These are phyloP conservation scores for Arctium lappa DNA, from an alignment of 129 eudicot species.

Conservation along the genomic window DNA sequence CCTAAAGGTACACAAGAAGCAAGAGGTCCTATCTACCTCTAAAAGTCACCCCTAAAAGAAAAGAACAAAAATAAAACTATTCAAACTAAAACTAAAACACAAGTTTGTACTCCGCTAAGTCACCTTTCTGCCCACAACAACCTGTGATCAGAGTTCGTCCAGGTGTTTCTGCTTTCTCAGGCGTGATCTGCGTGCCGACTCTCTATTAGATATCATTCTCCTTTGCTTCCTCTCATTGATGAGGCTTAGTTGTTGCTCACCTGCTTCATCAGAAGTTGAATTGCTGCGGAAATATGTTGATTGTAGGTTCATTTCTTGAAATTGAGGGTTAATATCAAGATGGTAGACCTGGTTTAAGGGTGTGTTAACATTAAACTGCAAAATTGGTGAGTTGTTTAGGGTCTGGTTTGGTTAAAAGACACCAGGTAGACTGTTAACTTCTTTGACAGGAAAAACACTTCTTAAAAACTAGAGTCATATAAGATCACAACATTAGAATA, in stretches of 20 bases:
- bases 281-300: constrained; percentile 55
- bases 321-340: constrained; percentile 51
- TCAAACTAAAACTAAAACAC: background rate
- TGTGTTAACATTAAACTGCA: constrained; percentile 29
- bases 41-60: background rate
- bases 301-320: constrained; percentile 62
- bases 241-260: constrained; percentile 72
- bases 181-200: constrained; percentile 95
- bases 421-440: too few relatives aligned
- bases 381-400: constrained; percentile 38
- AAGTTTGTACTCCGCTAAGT: background rate
- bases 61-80: background rate
- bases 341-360: constrained; percentile 50
- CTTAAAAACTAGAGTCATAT: background rate
- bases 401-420: constrained; percentile 20
- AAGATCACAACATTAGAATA: background rate
- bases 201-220: constrained; percentile 95
- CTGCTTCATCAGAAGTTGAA: constrained; percentile 97
- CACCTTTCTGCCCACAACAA: constrained; percentile 1
- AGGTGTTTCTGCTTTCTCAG: constrained; percentile 98
- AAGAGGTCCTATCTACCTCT: background rate
- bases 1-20: background rate
- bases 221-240: constrained; percentile 94
- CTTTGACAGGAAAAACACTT: too few relatives aligned
- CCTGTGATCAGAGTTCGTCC: constrained; percentile 97